A percentile compares a stretch with the other conserved stretches of the same genome.
These are phyloP conservation scores for Heritiera littoralis DNA, from an alignment of 345 rosid species.

Conservation along the genomic window DNA sequence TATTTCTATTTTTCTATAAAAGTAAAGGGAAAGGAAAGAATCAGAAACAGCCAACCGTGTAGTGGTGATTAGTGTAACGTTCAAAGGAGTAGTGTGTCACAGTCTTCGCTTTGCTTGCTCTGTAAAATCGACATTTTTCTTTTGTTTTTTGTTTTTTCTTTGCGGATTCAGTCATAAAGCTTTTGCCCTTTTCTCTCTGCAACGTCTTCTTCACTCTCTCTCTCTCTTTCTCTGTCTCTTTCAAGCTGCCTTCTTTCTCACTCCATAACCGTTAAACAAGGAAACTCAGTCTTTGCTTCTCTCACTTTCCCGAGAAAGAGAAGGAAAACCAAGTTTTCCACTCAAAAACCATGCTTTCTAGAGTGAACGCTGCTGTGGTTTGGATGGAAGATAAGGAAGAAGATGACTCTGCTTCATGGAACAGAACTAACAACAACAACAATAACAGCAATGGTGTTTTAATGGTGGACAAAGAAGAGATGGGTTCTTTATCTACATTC, in stretches of 20 bases:
- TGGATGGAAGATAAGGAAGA: conserved; percentile 47
- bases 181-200: conserved; percentile 43
- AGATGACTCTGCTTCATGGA: conserved; percentile 38
- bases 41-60: neutral
- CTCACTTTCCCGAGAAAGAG: conserved; percentile 23
- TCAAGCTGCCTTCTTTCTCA: neutral
- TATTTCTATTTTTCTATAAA: neutral
- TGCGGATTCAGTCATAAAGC: conserved; percentile 29
- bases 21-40: too few species aligned
- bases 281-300: neutral
- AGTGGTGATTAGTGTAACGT: conserved; percentile 39
- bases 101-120: neutral
- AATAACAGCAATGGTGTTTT: conserved; percentile 24
- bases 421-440: conserved; percentile 25
- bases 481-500: conserved; percentile 48
- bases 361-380: conserved; percentile 32
- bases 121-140: neutral
- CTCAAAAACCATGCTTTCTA: conserved; percentile 37
- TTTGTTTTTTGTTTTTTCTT: neutral
- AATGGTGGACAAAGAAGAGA: conserved; percentile 39
- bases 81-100: too few species aligned
- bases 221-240: neutral
- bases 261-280: neutral
- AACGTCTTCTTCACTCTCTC: conserved; percentile 32
- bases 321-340: conserved; percentile 2